phyloP scores from a whole-genome alignment of 2,329 filamentous ascomycete species.

The Claviceps lovelessii region DNA sequence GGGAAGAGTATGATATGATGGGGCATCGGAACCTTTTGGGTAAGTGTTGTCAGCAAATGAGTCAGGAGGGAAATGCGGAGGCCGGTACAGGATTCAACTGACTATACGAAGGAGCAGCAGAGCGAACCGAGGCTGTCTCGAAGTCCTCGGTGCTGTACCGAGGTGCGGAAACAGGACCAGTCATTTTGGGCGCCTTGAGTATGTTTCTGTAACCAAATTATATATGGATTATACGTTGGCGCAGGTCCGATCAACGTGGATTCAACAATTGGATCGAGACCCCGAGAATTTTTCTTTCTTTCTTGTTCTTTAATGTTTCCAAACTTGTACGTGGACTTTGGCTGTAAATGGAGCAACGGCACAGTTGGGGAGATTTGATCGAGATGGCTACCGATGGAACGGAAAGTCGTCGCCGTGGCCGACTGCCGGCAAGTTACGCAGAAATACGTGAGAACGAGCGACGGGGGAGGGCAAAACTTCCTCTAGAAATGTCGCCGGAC shows the following conservation, averaged over 20 bases:
- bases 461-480: background rate
- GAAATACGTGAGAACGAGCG: background rate
- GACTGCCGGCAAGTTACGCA: background rate
- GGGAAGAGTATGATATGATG: slow-evolving; percentile 46
- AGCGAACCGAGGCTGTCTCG: slow-evolving; percentile 53
- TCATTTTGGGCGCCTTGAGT: slow-evolving; percentile 15
- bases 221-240: background rate
- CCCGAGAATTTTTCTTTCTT: background rate
- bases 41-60: background rate
- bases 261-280: background rate
- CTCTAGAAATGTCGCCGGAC: background rate
- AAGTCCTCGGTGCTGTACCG: slow-evolving; percentile 39
- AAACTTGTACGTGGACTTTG: background rate
- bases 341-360: background rate
- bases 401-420: background rate
- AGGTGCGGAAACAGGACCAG: slow-evolving; percentile 16
- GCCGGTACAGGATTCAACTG: slow-evolving; percentile 15
- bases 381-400: background rate
- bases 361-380: background rate
- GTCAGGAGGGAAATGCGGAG: background rate
- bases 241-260: background rate
- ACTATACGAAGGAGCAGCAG: slow-evolving; percentile 55
- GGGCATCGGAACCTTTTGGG: slow-evolving; percentile 43
- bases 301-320: background rate
- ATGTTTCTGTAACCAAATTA: background rate